phyloP scores from a whole-genome alignment of 2,329 filamentous ascomycete species.

The Xylaria sp. region DNA sequence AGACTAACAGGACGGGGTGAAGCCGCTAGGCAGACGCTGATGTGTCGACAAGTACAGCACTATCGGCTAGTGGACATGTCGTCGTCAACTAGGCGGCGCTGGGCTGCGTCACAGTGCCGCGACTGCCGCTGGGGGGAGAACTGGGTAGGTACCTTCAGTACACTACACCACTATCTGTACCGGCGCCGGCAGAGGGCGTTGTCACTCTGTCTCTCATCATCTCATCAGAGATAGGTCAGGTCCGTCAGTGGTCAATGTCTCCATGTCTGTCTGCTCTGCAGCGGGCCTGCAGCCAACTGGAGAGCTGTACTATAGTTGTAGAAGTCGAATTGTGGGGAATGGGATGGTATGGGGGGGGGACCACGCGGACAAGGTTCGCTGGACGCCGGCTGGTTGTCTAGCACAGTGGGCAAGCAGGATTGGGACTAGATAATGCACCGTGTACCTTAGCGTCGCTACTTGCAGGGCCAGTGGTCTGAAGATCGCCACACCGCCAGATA shows the following conservation, averaged over 20 bases:
- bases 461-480: slow-evolving; percentile 24
- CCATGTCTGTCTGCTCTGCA: slow-evolving; percentile 20
- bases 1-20: slow-evolving; percentile 16
- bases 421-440: slow-evolving; percentile 33
- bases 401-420: slow-evolving; percentile 8
- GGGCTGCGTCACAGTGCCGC: slow-evolving; percentile 25
- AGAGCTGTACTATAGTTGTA: no score
- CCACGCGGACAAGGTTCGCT: slow-evolving; percentile 33
- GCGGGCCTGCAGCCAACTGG: slow-evolving; percentile 23
- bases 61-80: slow-evolving; percentile 30
- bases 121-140: slow-evolving; percentile 5
- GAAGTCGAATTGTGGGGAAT: slow-evolving; percentile 24
- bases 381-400: not conserved
- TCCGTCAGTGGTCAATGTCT: no score
- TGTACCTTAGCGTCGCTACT: slow-evolving; percentile 36
- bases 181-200: no score
- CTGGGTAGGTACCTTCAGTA: not conserved
- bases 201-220: no score
- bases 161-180: not conserved
- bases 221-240: slow-evolving; percentile 21
- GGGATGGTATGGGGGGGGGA: not conserved
- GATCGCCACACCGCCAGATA: slow-evolving; percentile 41
- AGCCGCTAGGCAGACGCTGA: slow-evolving; percentile 14
- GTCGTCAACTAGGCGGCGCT: slow-evolving; percentile 19
- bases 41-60: slow-evolving; percentile 19